A percentile compares a stretch with the other conserved stretches of the same genome.
Evolutionary conservation across 2,329 filamentous ascomycete genomes (phyloP).

Genomic region (Nemania abortiva): DNA sequence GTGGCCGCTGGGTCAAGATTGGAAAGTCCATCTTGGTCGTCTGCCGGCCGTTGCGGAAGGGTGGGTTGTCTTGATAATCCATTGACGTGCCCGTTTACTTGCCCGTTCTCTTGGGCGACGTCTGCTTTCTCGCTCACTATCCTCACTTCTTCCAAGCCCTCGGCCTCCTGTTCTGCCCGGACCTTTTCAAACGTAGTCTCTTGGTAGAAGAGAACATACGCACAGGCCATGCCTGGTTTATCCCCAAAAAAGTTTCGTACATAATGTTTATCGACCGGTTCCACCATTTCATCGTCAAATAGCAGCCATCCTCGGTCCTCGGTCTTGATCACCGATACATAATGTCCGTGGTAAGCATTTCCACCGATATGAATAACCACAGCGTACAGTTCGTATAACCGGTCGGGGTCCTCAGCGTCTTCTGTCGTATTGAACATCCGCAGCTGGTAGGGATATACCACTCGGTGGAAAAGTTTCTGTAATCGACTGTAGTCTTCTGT

Average conservation of each 20-base stretch:
- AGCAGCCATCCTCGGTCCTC: constrained; percentile 94
- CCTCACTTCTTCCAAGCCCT: constrained; percentile 74
- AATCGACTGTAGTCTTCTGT: constrained; percentile 93
- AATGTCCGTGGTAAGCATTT: constrained; percentile 97
- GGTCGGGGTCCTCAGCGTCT: constrained; percentile 91
- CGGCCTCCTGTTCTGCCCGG: constrained; percentile 83
- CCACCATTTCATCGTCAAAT: constrained; percentile 98
- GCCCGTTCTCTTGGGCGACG: constrained; percentile 62
- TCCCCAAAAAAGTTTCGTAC: constrained; percentile 98
- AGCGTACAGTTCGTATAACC: constrained; percentile 95
- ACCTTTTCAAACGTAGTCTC: constrained; percentile 81
- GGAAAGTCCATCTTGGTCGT: constrained; percentile 65
- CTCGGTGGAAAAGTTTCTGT: constrained; percentile 96
- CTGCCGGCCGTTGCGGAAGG: constrained; percentile 59
- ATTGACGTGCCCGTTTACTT: constrained; percentile 57
- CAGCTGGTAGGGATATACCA: constrained; percentile 96
- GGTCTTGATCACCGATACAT: constrained; percentile 97
- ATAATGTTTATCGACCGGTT: constrained; percentile 96
- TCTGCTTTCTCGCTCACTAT: constrained; percentile 69
- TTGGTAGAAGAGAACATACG: constrained; percentile 98
- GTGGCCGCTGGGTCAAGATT: constrained; percentile 76
- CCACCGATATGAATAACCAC: constrained; percentile 98
- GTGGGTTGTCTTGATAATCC: constrained; percentile 65
- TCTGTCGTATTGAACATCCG: constrained; percentile 98
- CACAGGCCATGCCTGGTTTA: constrained; percentile 88